phyloP scores from a whole-genome alignment of 495 filamentous ascomycete genomes.

The Podospora comata region DNA sequence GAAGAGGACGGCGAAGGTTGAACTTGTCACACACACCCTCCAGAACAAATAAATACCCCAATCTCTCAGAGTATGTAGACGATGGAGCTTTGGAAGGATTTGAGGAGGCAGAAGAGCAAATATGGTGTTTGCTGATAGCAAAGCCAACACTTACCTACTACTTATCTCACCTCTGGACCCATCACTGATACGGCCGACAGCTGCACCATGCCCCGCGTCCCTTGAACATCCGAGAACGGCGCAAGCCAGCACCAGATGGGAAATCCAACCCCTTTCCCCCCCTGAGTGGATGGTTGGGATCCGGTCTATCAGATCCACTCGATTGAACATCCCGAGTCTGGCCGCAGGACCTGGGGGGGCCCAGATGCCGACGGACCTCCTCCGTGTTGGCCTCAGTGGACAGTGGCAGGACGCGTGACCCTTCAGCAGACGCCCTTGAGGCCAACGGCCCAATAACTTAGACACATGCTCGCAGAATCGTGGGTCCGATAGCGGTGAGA shows the following conservation, averaged over 20 bases:
- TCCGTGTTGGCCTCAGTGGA: no score
- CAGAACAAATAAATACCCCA: neutral
- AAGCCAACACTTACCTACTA: conserved; percentile 1
- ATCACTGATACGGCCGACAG: conserved; percentile 6
- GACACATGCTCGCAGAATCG: neutral
- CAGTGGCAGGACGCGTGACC: neutral
- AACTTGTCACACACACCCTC: neutral
- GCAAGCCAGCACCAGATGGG: neutral
- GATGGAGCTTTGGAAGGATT: neutral
- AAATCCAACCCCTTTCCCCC: neutral
- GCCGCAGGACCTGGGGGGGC: neutral
- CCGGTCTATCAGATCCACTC: neutral
- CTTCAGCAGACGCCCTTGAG: neutral
- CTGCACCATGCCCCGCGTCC: conserved; percentile 3
- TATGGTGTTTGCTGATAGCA: neutral
- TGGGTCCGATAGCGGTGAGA: neutral
- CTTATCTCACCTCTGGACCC: neutral
- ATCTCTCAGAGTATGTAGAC: neutral
- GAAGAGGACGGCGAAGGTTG: neutral
- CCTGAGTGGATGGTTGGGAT: neutral
- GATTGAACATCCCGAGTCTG: neutral
- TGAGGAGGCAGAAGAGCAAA: neutral
- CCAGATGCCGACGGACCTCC: neutral
- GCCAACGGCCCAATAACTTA: neutral
- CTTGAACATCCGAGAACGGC: conserved; percentile 10